These are phyloP conservation scores for Vitis amurensis DNA, from an alignment of 164 flowering plant species.

Conservation along the genomic window DNA sequence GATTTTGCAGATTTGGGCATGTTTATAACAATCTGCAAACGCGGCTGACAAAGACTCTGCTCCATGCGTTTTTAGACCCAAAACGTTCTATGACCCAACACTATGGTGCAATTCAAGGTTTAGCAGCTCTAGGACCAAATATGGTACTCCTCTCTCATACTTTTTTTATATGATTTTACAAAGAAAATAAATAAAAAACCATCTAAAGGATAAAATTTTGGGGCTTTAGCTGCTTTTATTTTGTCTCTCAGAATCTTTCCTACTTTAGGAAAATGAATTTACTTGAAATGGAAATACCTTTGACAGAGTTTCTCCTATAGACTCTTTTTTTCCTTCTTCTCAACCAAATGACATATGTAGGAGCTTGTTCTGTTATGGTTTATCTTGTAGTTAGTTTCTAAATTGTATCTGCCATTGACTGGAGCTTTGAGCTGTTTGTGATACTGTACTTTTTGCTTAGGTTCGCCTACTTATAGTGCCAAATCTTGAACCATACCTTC, in stretches of 20 bases:
- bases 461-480: constrained; percentile 81
- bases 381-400: neutral
- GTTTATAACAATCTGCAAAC: constrained; percentile 82
- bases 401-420: neutral
- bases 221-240: neutral
- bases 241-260: neutral
- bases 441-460: constrained; percentile 29
- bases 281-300: neutral
- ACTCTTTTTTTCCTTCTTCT: neutral
- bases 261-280: neutral
- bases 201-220: neutral
- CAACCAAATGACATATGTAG: neutral
- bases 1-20: constrained; percentile 72
- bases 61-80: constrained; percentile 90
- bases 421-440: constrained; percentile 1
- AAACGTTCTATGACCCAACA: constrained; percentile 80
- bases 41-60: constrained; percentile 79
- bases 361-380: neutral
- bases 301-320: neutral
- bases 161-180: neutral
- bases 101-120: constrained; percentile 95
- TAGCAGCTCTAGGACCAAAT: constrained; percentile 82
- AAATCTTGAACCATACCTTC: constrained; percentile 79
- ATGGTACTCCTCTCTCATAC: constrained; percentile 60
- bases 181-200: neutral